Evolutionary conservation across 306 rosid genomes (phyloP), one percentile per base, ranked within the genome.

Genomic region (Cicer arietinum): DNA sequence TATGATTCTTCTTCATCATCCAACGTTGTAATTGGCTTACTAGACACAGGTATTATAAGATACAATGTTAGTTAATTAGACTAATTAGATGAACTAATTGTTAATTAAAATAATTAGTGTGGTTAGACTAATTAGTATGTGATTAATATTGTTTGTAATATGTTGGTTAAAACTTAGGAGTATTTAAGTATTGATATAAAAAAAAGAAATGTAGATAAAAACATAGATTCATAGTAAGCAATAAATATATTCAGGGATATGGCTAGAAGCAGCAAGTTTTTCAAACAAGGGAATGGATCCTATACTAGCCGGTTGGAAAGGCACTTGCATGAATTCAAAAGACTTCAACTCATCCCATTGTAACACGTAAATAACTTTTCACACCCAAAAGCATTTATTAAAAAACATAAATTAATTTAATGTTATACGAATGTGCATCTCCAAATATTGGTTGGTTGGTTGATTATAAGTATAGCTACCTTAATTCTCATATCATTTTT

Each of bases 261-360:
- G 97, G 97, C 98, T 92, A 1, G 97, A 94, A 58, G 79, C 94
- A 0, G 87, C 79, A 48, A 91, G 98, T 58, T 94, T 91, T 44
- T 13, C 1, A 6, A 96, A 90, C 89, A 50, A 81, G 10, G 94
- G 76, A n/a, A 77, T 86, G 84, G 71, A 22, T 79, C 87, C 86
- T 0, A 30, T 94, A 76, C 98, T 97, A 12, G 18, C 90, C 1
- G 45, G 82, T 37, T 94, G 97, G 98, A 91, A 94, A 52, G 98
- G 97, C 0, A 81, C 76, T 2, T 94, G 98, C 88, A 87, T 87
- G 90, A 63, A 48, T 40, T 83, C 86, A 8, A 3, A 53, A 59
- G 86, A 86, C 45, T 91, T 93, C 85, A 80, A 44, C 74, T 77
- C 97, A 73, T 86, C 93, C 42, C 85, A 82, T 25, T 91, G 98